Conservation (phyloP, 306 rosid species). For the Fagus crenata region DNA sequence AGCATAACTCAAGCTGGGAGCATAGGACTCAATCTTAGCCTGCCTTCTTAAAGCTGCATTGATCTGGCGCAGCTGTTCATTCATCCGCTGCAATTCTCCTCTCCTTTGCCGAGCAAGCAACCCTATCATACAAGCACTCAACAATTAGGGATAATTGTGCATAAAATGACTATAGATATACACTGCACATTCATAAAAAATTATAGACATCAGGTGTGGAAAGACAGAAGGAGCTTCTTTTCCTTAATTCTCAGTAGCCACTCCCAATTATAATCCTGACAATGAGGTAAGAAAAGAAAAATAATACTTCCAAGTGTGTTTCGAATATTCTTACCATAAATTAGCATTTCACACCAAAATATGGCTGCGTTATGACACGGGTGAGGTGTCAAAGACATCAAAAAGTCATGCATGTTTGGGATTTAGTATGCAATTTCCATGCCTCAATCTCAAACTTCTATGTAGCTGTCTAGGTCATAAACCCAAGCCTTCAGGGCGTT, state of each 20-base stretch:
- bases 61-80: slow-evolving; percentile 91
- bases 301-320: background rate
- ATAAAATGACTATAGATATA: slow-evolving; percentile 9
- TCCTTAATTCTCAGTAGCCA: background rate
- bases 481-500: background rate
- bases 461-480: background rate
- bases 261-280: background rate
- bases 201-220: background rate
- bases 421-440: background rate
- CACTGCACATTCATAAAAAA: slow-evolving; percentile 4
- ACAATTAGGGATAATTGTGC: slow-evolving; percentile 17
- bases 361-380: background rate
- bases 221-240: background rate
- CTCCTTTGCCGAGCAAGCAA: slow-evolving; percentile 94
- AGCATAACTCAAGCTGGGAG: slow-evolving; percentile 90
- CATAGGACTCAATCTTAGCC: slow-evolving; percentile 95
- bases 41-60: slow-evolving; percentile 85
- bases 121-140: slow-evolving; percentile 43
- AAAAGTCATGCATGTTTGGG: background rate
- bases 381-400: background rate
- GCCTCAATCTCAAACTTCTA: slow-evolving; percentile 1
- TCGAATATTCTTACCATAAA: background rate
- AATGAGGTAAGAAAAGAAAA: background rate
- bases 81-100: slow-evolving; percentile 69
- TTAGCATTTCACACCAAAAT: background rate